A percentile compares a stretch with the other conserved stretches of the same genome.
phyloP scores from a whole-genome alignment of 164 flowering plant genomes.

The Berberis thunbergii region DNA sequence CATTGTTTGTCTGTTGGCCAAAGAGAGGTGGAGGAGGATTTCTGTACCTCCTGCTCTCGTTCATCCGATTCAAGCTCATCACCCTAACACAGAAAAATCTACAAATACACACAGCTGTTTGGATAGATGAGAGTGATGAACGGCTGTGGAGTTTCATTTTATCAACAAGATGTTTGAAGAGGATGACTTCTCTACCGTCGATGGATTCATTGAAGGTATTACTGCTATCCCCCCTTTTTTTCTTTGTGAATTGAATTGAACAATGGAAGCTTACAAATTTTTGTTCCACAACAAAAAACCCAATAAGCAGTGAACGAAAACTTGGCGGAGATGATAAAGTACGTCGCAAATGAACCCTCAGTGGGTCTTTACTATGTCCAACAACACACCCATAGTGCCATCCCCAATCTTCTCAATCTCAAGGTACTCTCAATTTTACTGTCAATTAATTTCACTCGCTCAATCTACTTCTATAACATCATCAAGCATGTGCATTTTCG shows the following conservation, averaged over 20 bases:
- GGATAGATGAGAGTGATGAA: no score
- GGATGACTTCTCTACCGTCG: slow-evolving; percentile 23
- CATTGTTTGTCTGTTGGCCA: no score
- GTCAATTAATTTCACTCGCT: no score
- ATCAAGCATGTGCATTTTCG: no score
- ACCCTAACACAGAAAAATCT: no score
- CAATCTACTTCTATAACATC: no score
- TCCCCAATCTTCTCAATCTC: slow-evolving; percentile 52
- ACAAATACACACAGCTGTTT: no score
- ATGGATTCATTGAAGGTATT: slow-evolving; percentile 29
- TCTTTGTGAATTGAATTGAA: no score
- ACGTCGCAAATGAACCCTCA: slow-evolving; percentile 88
- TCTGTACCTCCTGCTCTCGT: no score
- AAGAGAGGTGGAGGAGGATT: no score
- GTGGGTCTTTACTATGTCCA: slow-evolving; percentile 87
- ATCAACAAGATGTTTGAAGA: slow-evolving; percentile 16
- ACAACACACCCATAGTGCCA: slow-evolving; percentile 70
- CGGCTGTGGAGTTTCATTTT: no score
- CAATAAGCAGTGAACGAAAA: slow-evolving; percentile 29
- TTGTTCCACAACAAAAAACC: not conserved
- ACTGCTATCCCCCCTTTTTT: not conserved
- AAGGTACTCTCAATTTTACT: slow-evolving; percentile 13
- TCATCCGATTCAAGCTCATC: no score
- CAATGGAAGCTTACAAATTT: not conserved
- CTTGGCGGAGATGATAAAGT: slow-evolving; percentile 75